Evolutionary conservation across 495 filamentous ascomycete species (phyloP), one percentile per base, ranked within the genome.

Genomic region (Penicillium chermesinum): DNA sequence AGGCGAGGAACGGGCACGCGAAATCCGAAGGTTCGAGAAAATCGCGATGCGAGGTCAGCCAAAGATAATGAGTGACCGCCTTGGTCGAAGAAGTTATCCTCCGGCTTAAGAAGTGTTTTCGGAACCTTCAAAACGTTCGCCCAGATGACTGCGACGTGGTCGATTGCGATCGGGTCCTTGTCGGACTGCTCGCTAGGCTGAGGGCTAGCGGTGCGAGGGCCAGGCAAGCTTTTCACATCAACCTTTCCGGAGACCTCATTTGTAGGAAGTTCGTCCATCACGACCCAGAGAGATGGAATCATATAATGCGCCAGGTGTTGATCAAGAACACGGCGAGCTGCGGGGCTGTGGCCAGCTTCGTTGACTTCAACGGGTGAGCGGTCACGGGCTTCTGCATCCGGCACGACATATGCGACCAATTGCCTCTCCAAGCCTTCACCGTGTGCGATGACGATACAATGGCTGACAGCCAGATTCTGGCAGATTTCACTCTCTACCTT

Each of bases 401-500:
- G 61, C 12, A 86, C 81, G 49, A 87, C 67, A 47, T 87, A 87
- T n/a, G 82, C 82, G 30, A 85, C 76, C 38, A 87, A 59, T 52
- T 84, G 81, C 33, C 76, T 66, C 9, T 85, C 80, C 18, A 86
- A 64, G 3, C 83, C 83, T 14, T 87, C 83, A 2, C 83, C 83
- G 46, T 83, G 72, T 8, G 81, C 73, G 32, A 78, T 64, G 0
- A 87, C 77, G 5, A 74, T 78, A 45, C 81, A 83, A 17, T 74
- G 72, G 3, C 71, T 73, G 30, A 85, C 80, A 15, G 80, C 82
- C 25, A 87, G 63, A 45, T 80, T 64, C 39, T 73, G 67, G 48
- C 77, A 71, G 39, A 86, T 82, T 0, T 78, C 76, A 57, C 77
- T 81, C 54, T 80, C 85, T 30, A 96, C 85, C 63, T 96, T 91